phyloP scores from a whole-genome alignment of 2,329 filamentous ascomycete genomes.

The Alternaria burnsii region DNA sequence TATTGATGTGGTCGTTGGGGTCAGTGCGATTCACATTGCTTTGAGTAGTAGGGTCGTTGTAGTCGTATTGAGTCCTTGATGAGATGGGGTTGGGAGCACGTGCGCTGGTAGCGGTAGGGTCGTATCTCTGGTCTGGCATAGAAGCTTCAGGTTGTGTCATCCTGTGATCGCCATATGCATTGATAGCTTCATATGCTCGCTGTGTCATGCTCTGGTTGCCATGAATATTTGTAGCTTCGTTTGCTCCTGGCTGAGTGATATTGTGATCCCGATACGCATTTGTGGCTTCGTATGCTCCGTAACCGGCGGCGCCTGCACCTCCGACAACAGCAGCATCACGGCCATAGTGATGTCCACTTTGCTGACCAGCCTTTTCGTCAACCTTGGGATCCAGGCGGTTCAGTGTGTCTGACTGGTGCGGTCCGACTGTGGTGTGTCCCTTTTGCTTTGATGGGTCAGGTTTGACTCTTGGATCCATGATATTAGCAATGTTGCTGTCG shows the following conservation, averaged over 20 bases:
- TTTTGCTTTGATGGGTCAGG: conserved; percentile 43
- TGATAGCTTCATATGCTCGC: conserved; percentile 43
- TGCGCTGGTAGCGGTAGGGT: conserved; percentile 33
- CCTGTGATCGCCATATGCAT: conserved; percentile 41
- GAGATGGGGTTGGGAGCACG: conserved; percentile 32
- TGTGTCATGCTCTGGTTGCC: conserved; percentile 2
- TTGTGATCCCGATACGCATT: conserved; percentile 41
- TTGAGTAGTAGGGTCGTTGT: conserved; percentile 21
- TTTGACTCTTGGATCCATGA: conserved; percentile 42
- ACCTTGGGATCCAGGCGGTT: conserved; percentile 41
- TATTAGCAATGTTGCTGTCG: conserved; percentile 43
- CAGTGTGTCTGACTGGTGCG: conserved; percentile 36
- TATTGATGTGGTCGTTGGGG: conserved; percentile 20
- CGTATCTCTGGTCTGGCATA: conserved; percentile 45
- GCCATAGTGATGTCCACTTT: conserved; percentile 32
- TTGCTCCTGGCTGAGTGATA: conserved; percentile 35
- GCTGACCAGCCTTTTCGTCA: conserved; percentile 24
- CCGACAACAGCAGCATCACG: conserved; percentile 42
- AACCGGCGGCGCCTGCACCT: conserved; percentile 41
- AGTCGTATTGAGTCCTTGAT: conserved; percentile 24
- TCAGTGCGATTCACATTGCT: conserved; percentile 28
- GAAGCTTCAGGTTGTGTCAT: conserved; percentile 42
- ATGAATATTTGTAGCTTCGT: background rate
- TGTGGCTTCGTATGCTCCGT: conserved; percentile 45
- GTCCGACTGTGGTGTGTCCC: conserved; percentile 34